Conservation (phyloP, 768 basidiomycete genomes). For the Amanita pallidorosea region DNA sequence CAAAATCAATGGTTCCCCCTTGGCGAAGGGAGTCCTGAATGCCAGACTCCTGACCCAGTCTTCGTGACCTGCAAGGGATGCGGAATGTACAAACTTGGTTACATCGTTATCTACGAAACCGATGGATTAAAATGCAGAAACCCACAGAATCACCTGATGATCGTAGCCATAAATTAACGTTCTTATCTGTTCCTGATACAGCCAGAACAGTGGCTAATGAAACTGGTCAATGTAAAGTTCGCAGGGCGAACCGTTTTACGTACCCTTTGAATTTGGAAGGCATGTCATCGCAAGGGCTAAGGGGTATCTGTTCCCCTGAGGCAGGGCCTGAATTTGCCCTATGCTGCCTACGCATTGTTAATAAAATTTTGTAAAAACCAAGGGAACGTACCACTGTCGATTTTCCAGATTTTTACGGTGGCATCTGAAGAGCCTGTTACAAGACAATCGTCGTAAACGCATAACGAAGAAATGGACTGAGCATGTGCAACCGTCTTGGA, state of each 20-base stretch:
- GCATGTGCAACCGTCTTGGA: constrained; percentile 47
- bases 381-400: constrained; percentile 13
- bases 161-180: constrained; percentile 68
- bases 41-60: constrained; percentile 88
- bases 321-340: constrained; percentile 44
- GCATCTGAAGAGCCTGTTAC: constrained; percentile 82
- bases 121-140: constrained; percentile 1
- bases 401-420: constrained; percentile 62
- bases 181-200: constrained; percentile 71
- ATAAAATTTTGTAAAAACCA: neutral
- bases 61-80: constrained; percentile 73
- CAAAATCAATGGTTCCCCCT: constrained; percentile 46
- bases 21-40: constrained; percentile 33
- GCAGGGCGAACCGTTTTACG: constrained; percentile 6
- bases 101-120: neutral
- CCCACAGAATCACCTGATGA: constrained; percentile 40
- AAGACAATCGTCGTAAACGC: constrained; percentile 34
- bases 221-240: constrained; percentile 2
- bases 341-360: constrained; percentile 20
- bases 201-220: constrained; percentile 58
- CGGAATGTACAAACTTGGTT: constrained; percentile 43
- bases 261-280: constrained; percentile 66
- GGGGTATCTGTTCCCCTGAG: constrained; percentile 62
- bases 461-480: constrained; percentile 61
- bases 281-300: constrained; percentile 51